These are phyloP conservation scores for Corynascus novoguineensis DNA, from an alignment of 495 filamentous ascomycete species.

Conservation along the genomic window DNA sequence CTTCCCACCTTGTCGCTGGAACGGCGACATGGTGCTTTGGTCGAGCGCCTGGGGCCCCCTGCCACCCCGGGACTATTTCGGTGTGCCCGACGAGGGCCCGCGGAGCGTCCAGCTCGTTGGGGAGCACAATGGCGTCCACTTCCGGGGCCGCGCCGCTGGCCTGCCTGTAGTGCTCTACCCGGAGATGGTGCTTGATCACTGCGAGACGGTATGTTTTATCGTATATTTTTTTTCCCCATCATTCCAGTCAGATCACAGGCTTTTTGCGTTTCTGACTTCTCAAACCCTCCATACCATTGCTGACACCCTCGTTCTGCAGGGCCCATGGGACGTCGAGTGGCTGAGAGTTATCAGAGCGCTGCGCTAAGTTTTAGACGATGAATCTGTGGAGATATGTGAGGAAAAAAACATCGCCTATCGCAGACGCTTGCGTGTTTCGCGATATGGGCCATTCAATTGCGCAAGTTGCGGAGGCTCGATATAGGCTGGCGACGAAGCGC, in stretches of 20 bases:
- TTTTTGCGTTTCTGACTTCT: not conserved
- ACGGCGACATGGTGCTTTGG: not conserved
- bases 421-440: no score
- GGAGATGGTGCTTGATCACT: conserved; percentile 3
- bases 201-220: not conserved
- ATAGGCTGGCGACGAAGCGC: no score
- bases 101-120: not conserved
- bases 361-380: no score
- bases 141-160: no score
- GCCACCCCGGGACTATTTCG: not conserved
- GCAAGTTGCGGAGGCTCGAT: no score
- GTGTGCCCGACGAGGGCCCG: not conserved
- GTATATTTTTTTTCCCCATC: not conserved
- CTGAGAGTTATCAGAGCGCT: not conserved
- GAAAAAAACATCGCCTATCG: no score
- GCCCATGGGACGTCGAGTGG: conserved; percentile 5
- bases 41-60: not conserved
- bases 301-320: not conserved
- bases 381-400: no score
- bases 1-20: not conserved
- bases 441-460: no score
- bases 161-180: not conserved
- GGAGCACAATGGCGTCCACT: not conserved
- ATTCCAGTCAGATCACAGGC: not conserved
- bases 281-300: not conserved